Percentiles rank a stretch among this genome's conserved stretches.
phyloP scores from a whole-genome alignment of 768 basidiomycete genomes.

The Clavaria fumosa region DNA sequence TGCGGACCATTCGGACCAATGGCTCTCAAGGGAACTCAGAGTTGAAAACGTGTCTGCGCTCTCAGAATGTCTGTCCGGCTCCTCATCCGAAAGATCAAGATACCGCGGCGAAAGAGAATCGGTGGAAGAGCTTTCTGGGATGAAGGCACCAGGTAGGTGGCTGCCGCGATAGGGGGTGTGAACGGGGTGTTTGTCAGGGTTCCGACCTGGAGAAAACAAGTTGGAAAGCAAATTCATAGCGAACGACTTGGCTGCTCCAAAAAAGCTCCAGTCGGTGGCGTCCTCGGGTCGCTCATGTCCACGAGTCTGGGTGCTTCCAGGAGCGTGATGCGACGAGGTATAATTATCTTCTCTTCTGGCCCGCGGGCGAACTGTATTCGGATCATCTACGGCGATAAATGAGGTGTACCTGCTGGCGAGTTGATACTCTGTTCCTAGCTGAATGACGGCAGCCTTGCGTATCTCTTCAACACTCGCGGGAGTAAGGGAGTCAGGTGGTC shows the following conservation, averaged over 20 bases:
- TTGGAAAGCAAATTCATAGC: background rate
- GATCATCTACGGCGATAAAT: constrained; percentile 36
- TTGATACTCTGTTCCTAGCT: constrained; percentile 35
- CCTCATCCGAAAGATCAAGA: constrained; percentile 4
- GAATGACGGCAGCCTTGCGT: constrained; percentile 30
- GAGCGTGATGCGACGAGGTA: too few relatives aligned
- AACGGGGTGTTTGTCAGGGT: too few relatives aligned
- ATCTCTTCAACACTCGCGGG: constrained; percentile 20
- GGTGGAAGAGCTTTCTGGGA: constrained; percentile 15
- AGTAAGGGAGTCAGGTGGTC: constrained; percentile 18
- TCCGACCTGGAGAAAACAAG: background rate
- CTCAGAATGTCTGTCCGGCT: constrained; percentile 14
- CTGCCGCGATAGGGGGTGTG: too few relatives aligned
- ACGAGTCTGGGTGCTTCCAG: background rate
- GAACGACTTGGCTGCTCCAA: background rate
- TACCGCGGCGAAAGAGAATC: constrained; percentile 5
- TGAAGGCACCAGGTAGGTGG: constrained; percentile 4
- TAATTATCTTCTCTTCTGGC: too few relatives aligned
- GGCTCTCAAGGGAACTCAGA: constrained; percentile 31
- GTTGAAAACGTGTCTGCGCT: constrained; percentile 28
- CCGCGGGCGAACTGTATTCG: constrained; percentile 11
- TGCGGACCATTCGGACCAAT: constrained; percentile 20
- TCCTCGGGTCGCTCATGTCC: background rate
- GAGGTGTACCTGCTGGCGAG: constrained; percentile 38
- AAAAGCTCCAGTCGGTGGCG: background rate